A percentile compares a stretch with the other conserved stretches of the same genome.
Conservation (phyloP, 495 filamentous ascomycete genomes). For the Podospora anserina region DNA sequence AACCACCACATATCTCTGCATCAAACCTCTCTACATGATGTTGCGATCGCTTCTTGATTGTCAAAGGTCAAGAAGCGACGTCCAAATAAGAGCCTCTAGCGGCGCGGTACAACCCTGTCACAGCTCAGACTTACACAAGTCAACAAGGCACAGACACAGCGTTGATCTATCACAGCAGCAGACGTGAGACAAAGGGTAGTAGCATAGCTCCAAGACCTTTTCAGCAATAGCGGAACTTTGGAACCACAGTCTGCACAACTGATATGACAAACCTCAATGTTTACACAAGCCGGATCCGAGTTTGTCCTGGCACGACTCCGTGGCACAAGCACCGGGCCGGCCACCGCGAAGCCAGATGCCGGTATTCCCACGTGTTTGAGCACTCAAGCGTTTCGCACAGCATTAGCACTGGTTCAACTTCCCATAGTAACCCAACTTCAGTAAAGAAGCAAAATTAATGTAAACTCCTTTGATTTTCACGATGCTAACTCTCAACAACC, state of each 20-base stretch:
- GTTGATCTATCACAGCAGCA: not conserved
- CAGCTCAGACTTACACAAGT: not conserved
- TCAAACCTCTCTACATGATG: not conserved
- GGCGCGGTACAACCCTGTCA: not conserved
- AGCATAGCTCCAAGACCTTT: not conserved
- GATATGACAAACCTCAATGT: not conserved
- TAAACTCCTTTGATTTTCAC: not conserved
- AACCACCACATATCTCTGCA: not conserved
- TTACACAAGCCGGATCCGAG: not conserved
- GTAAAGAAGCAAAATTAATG: not conserved
- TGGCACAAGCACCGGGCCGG: not conserved
- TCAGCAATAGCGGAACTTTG: not conserved
- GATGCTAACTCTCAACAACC: not conserved
- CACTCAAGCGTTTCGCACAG: not conserved
- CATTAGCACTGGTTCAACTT: not conserved
- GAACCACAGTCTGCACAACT: not conserved
- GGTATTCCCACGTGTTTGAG: not conserved
- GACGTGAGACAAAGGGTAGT: not conserved
- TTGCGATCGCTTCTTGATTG: not conserved
- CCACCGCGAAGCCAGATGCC: not conserved
- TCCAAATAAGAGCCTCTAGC: not conserved
- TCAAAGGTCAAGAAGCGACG: not conserved
- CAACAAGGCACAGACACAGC: not conserved
- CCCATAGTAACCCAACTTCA: not conserved
- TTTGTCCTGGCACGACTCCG: not conserved